Conservation (phyloP, 495 filamentous ascomycete species). For the Podospora tetraspora region DNA sequence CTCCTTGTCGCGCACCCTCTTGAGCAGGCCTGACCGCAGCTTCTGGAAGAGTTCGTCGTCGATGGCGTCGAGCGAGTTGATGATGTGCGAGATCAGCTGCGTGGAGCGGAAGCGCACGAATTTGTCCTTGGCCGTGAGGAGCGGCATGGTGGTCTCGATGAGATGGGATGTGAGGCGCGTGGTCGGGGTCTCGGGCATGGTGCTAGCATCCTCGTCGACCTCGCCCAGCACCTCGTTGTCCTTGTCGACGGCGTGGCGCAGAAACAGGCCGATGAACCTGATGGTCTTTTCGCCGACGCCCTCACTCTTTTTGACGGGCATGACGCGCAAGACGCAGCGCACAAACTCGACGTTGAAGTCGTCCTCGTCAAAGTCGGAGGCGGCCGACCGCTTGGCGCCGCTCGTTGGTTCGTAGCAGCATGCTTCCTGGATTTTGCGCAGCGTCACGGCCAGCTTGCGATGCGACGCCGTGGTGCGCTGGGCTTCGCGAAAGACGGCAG, state of each 20-base stretch:
- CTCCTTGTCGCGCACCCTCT: constrained; percentile 89
- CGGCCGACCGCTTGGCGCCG: constrained; percentile 41
- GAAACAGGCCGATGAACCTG: constrained; percentile 77
- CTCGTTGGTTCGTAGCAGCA: constrained; percentile 72
- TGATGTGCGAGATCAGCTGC: constrained; percentile 76
- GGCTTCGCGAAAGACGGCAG: constrained; percentile 75
- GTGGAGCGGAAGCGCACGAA: constrained; percentile 83
- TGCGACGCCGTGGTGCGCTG: constrained; percentile 85
- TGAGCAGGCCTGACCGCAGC: constrained; percentile 67
- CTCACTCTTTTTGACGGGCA: constrained; percentile 90
- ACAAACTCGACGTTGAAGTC: constrained; percentile 83
- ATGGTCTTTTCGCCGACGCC: constrained; percentile 78
- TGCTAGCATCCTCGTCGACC: constrained; percentile 52
- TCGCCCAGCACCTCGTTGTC: constrained; percentile 53
- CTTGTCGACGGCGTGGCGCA: constrained; percentile 79
- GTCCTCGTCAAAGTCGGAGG: constrained; percentile 64
- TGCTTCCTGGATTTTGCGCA: constrained; percentile 81
- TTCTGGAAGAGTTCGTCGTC: constrained; percentile 84
- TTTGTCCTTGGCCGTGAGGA: constrained; percentile 82
- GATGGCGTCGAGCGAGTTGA: constrained; percentile 86
- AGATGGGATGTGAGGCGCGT: constrained; percentile 69
- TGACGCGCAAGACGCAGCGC: constrained; percentile 71
- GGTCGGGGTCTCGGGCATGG: constrained; percentile 72
- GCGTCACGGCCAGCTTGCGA: constrained; percentile 76
- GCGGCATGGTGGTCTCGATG: constrained; percentile 59